Evolutionary conservation across 352 stramenopile genomes (phyloP).

Genomic region (Phytopythium boreale): DNA sequence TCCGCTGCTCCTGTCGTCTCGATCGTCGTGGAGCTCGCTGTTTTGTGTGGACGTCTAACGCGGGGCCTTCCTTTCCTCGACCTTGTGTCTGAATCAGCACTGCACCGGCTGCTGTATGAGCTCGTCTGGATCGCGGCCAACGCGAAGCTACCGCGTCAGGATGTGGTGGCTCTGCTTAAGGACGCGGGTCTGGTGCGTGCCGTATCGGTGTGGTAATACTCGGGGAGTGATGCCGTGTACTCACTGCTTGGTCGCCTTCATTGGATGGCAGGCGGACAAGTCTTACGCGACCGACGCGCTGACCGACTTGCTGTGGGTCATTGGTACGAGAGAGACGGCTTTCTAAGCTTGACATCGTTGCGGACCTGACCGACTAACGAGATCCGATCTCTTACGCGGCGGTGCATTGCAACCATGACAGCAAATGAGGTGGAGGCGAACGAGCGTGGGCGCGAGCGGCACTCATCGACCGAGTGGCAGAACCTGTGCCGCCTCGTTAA

Average conservation of each 20-base stretch:
- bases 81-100: too few relatives aligned
- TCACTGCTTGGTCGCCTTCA: neutral
- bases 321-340: conserved; percentile 21
- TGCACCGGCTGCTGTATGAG: conserved; percentile 73
- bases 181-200: conserved; percentile 52
- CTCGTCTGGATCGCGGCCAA: conserved; percentile 75
- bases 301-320: conserved; percentile 71
- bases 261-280: conserved; percentile 19
- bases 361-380: too few relatives aligned
- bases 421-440: conserved; percentile 73
- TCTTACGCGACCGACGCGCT: conserved; percentile 47
- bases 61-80: too few relatives aligned
- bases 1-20: too few relatives aligned
- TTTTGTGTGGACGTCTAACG: too few relatives aligned
- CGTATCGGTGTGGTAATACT: neutral
- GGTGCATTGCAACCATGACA: too few relatives aligned
- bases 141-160: conserved; percentile 64
- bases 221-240: neutral
- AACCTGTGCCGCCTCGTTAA: conserved; percentile 62
- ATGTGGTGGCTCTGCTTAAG: conserved; percentile 68
- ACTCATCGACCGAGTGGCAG: conserved; percentile 70
- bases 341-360: too few relatives aligned
- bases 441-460: conserved; percentile 62
- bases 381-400: too few relatives aligned
- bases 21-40: too few relatives aligned